Conservation (phyloP, 2,329 filamentous ascomycete genomes). For the Myriosclerotinia curreyana region DNA sequence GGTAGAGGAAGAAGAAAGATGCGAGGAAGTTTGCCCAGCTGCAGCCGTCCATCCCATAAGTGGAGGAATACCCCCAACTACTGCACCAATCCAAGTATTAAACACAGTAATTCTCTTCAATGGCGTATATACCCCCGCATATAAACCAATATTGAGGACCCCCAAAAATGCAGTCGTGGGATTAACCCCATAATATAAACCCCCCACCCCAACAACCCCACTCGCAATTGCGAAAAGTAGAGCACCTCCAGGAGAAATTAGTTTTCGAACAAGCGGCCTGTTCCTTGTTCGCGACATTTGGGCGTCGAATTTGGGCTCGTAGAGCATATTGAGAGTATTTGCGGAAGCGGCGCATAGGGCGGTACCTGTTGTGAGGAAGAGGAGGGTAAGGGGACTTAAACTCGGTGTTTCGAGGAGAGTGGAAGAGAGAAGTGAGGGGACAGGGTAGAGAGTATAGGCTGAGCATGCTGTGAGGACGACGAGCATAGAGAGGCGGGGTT, state of each 20-base stretch:
- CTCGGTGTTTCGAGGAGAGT: slow-evolving; percentile 66
- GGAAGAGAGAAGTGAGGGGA: slow-evolving; percentile 77
- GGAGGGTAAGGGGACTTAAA: slow-evolving; percentile 82
- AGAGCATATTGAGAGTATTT: slow-evolving; percentile 96
- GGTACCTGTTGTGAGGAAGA: slow-evolving; percentile 88
- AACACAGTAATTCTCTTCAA: slow-evolving; percentile 81
- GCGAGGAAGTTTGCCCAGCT: slow-evolving; percentile 80
- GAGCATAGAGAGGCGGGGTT: slow-evolving; percentile 87
- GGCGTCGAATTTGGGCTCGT: slow-evolving; percentile 86
- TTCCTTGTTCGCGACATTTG: slow-evolving; percentile 93
- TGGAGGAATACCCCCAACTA: slow-evolving; percentile 91
- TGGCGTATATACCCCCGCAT: slow-evolving; percentile 89
- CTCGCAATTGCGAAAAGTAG: slow-evolving; percentile 74
- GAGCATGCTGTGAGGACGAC: slow-evolving; percentile 89
- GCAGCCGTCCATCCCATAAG: slow-evolving; percentile 98
- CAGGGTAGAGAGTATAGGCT: slow-evolving; percentile 88
- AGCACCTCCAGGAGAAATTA: slow-evolving; percentile 70
- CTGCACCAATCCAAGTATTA: slow-evolving; percentile 93
- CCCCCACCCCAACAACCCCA: slow-evolving; percentile 64
- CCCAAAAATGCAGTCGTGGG: slow-evolving; percentile 87
- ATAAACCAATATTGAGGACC: slow-evolving; percentile 79
- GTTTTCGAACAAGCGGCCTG: slow-evolving; percentile 76
- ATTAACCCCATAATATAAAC: slow-evolving; percentile 87
- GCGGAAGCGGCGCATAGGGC: slow-evolving; percentile 85
- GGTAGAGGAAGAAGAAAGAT: slow-evolving; percentile 55